Evolutionary conservation across 768 basidiomycete species (phyloP).

Genomic region (Xerocomellus amylosporus): DNA sequence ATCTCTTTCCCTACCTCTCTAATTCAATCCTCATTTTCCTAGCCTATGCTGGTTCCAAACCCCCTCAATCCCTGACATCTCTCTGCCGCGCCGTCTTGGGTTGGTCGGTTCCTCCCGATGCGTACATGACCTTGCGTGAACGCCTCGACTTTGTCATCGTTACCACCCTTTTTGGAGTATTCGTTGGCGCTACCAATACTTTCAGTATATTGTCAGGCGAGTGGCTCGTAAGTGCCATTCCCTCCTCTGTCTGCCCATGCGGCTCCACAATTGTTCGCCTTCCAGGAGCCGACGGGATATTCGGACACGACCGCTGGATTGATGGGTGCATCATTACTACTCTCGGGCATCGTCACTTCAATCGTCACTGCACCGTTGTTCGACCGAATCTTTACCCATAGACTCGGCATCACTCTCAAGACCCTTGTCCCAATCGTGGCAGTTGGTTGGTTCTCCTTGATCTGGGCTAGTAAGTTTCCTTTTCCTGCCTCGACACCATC

Average conservation of each 20-base stretch:
- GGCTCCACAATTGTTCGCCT: not conserved
- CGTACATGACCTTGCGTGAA: slow-evolving; percentile 62
- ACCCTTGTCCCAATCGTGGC: slow-evolving; percentile 60
- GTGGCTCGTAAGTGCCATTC: slow-evolving; percentile 51
- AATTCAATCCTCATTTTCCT: not conserved
- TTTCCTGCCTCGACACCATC: not conserved
- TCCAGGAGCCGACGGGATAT: slow-evolving; percentile 71
- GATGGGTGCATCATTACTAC: slow-evolving; percentile 64
- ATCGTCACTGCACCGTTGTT: slow-evolving; percentile 69
- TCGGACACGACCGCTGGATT: slow-evolving; percentile 62
- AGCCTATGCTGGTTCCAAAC: slow-evolving; percentile 70
- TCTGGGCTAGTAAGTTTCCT: slow-evolving; percentile 67
- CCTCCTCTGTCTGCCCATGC: not conserved
- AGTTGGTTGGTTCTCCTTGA: slow-evolving; percentile 64
- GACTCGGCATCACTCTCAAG: slow-evolving; percentile 59
- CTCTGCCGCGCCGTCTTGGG: slow-evolving; percentile 56
- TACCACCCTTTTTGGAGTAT: slow-evolving; percentile 55
- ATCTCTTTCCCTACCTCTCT: not conserved
- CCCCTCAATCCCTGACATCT: slow-evolving; percentile 51
- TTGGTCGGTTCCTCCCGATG: slow-evolving; percentile 36
- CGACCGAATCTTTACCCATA: slow-evolving; percentile 78
- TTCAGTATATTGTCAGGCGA: slow-evolving; percentile 68
- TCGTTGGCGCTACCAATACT: slow-evolving; percentile 62
- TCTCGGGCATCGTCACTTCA: slow-evolving; percentile 70
- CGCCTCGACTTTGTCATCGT: slow-evolving; percentile 69